Conservation (phyloP, 2,329 filamentous ascomycete genomes). For the Lachnellula suecica region DNA sequence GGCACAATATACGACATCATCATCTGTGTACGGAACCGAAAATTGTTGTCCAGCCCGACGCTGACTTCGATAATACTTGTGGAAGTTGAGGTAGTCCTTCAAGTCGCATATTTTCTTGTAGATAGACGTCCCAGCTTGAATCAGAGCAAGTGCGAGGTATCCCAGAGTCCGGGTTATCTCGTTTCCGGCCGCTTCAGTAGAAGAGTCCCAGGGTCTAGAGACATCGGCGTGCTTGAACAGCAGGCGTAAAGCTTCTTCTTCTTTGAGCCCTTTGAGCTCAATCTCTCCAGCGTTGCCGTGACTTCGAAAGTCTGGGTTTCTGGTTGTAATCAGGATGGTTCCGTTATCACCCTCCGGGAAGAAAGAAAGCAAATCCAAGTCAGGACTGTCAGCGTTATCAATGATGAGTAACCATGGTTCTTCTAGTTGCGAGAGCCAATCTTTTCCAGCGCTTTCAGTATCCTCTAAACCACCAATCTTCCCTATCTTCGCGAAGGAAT, state of each 20-base stretch:
- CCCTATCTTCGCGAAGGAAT: conserved; percentile 10
- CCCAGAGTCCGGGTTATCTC: conserved; percentile 24
- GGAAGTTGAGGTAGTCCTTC: too few relatives aligned
- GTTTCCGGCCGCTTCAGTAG: neutral
- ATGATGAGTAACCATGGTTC: conserved; percentile 38
- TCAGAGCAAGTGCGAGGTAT: conserved; percentile 30
- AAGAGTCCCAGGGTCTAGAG: conserved; percentile 19
- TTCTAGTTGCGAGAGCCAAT: conserved; percentile 22
- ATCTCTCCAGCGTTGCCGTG: conserved; percentile 12
- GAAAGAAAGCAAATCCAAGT: conserved; percentile 25
- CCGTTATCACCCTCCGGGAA: conserved; percentile 30
- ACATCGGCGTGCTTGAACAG: neutral
- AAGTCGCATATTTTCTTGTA: too few relatives aligned
- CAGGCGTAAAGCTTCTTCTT: conserved; percentile 27
- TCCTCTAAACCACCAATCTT: neutral
- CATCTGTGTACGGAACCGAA: neutral
- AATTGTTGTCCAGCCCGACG: neutral
- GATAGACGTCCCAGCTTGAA: too few relatives aligned
- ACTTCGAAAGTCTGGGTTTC: conserved; percentile 27
- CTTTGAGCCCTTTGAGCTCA: conserved; percentile 24
- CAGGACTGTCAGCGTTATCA: conserved; percentile 41
- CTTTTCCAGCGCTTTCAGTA: conserved; percentile 6
- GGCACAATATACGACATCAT: conserved; percentile 1
- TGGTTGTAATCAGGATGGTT: conserved; percentile 39
- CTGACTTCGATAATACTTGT: neutral